Evolutionary conservation across 208 protist genomes (phyloP), one percentile per base, ranked within the genome.

Genomic region (Porcisia hertigi): DNA sequence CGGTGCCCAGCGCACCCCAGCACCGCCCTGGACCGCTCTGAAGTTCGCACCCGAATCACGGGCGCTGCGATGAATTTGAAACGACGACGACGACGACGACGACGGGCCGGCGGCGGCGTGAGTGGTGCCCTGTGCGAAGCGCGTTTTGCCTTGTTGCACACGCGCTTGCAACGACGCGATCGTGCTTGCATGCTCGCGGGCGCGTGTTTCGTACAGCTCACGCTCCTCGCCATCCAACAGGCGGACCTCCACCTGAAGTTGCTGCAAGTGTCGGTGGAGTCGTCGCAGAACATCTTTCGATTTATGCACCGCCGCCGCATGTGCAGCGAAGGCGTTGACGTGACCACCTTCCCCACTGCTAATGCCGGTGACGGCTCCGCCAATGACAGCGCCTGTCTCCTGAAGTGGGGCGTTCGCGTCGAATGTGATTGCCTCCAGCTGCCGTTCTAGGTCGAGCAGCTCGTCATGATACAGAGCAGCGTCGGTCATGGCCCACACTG

Each of bases 181-280:
- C 63, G 9, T 71, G 57, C 69, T 75, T 11, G 43, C 65, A 71
- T 88, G 87, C 54, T 75, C 78, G 20, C 36, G 63, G 49, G 69
- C 62, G 9, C 77, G 69, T 39, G 43, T 54, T 52, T 88, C 79
- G 58, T 86, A 84, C 20, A 78, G 47, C 3, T 36, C 69, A 6
- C 79, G 63, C 69, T 82, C 82, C 53, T n/a, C 82, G 16, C 74
- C 79, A 9, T 92, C 88, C 23, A 93, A 57, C 58, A 93, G 67
- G 8, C 88, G 84, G 47, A 95, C 76, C 76, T 92, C 88, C 3
- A 91, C 80, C 8, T 84, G 86, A 23, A 92, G 85, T 70, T 92
- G 87, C 58, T 94, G 83, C 58, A 90, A 72, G 14, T 80, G 80
- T 62, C 85, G 86, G 23, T 82, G 82, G 41, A 90, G 30, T 0